Percentiles rank a stretch among this genome's conserved stretches.
Conservation (phyloP, 805 yeast species). For the Wickerhamomyces bovis region DNA sequence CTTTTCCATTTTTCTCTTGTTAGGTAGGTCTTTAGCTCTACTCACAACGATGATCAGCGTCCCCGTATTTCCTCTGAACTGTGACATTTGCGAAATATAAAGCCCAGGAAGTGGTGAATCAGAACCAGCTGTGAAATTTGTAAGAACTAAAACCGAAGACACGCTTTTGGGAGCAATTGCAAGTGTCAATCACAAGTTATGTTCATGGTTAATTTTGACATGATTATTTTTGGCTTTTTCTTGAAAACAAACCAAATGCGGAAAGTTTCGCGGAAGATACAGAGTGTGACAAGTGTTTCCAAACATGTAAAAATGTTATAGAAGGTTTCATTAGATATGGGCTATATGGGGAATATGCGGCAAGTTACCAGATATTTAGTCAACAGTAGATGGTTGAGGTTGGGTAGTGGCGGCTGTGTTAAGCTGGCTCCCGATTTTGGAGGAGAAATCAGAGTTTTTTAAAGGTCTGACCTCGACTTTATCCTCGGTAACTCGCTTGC, state of each 20-base stretch:
- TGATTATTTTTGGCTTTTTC: no score
- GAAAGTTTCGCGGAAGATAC: background rate
- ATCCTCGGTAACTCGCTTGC: conserved; percentile 29
- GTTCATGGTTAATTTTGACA: background rate
- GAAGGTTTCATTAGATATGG: background rate
- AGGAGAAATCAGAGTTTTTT: conserved; percentile 48
- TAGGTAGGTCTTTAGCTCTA: conserved; percentile 81
- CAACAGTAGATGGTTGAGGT: background rate
- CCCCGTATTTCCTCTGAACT: conserved; percentile 34
- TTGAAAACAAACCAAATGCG: background rate
- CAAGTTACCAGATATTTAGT: background rate
- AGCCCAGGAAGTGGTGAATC: background rate
- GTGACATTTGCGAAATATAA: conserved; percentile 17
- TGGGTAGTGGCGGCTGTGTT: conserved; percentile 12
- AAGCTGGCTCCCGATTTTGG: conserved; percentile 9
- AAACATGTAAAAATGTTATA: no score
- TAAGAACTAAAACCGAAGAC: background rate
- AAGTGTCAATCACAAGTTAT: background rate
- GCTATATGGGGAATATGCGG: background rate
- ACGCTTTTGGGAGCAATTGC: background rate
- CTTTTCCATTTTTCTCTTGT: conserved; percentile 79
- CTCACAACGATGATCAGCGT: conserved; percentile 69
- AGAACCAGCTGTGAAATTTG: no score
- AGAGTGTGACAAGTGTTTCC: no score
- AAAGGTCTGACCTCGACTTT: conserved; percentile 53